phyloP scores from a whole-genome alignment of 257 asterid species.

The Phtheirospermum japonicum region DNA sequence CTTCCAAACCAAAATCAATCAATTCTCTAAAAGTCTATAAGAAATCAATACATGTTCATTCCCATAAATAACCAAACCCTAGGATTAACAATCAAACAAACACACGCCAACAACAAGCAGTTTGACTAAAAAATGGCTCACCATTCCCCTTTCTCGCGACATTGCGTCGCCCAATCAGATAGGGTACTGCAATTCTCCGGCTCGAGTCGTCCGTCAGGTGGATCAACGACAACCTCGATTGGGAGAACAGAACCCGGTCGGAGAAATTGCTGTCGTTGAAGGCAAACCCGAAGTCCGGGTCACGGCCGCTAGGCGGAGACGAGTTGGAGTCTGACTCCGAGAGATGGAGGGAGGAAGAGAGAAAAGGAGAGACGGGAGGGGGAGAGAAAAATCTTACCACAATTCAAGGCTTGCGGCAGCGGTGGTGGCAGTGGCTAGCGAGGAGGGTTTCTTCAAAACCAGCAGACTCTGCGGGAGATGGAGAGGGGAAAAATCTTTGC shows the following conservation, averaged over 20 bases:
- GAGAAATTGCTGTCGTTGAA: constrained; percentile 78
- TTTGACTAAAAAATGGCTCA: constrained; percentile 32
- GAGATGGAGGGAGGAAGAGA: too few relatives aligned
- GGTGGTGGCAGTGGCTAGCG: too few relatives aligned
- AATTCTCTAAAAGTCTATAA: not conserved
- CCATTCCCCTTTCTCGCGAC: constrained; percentile 36
- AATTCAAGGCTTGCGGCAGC: too few relatives aligned
- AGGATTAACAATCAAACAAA: constrained; percentile 9
- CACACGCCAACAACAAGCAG: not conserved
- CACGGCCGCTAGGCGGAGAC: constrained; percentile 39
- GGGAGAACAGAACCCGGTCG: constrained; percentile 58
- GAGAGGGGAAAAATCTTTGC: too few relatives aligned
- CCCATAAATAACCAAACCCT: not conserved
- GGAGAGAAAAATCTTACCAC: too few relatives aligned
- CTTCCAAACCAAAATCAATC: not conserved
- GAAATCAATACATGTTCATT: constrained; percentile 8
- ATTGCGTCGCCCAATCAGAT: constrained; percentile 66
- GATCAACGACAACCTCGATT: constrained; percentile 62
- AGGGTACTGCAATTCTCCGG: constrained; percentile 41
- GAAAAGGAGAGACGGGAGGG: too few relatives aligned
- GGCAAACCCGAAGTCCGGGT: constrained; percentile 74
- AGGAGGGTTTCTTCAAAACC: too few relatives aligned
- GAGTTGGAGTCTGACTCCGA: constrained; percentile 51
- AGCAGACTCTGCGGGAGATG: too few relatives aligned
- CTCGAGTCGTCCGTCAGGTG: constrained; percentile 36